These are phyloP conservation scores for Cercospora zeae-maydis DNA, from an alignment of 2,329 filamentous ascomycete genomes.

Conservation along the genomic window DNA sequence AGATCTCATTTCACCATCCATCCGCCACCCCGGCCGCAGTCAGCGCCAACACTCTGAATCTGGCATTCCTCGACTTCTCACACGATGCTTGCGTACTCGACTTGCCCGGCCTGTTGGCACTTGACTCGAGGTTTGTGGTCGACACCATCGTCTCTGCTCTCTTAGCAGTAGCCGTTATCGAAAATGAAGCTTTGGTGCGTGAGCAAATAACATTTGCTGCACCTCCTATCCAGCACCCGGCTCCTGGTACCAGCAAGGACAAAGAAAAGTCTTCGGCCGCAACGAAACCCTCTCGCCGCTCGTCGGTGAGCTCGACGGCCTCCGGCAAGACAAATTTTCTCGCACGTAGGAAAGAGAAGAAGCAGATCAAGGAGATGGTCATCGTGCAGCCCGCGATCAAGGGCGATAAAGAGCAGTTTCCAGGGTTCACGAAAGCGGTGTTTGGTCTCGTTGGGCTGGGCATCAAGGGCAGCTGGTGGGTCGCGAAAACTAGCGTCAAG, in stretches of 20 bases:
- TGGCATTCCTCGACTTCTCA: constrained; percentile 46
- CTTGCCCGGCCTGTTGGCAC: constrained; percentile 41
- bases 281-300: constrained; percentile 2
- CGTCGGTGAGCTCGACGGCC: constrained; percentile 10
- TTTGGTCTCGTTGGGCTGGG: constrained; percentile 41
- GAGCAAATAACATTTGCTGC: constrained; percentile 34
- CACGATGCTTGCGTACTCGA: constrained; percentile 44
- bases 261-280: constrained; percentile 3
- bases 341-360: constrained; percentile 14
- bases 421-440: constrained; percentile 39
- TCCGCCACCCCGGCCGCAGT: constrained; percentile 41
- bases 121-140: constrained; percentile 46
- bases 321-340: constrained; percentile 15
- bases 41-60: constrained; percentile 39
- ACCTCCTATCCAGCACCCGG: constrained; percentile 26
- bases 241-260: background rate
- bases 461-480: constrained; percentile 43
- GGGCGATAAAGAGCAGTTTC: constrained; percentile 37
- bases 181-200: constrained; percentile 37
- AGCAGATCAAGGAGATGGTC: constrained; percentile 8
- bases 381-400: constrained; percentile 15
- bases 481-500: constrained; percentile 42
- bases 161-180: constrained; percentile 46
- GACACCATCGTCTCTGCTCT: constrained; percentile 45
- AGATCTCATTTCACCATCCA: constrained; percentile 39